Conservation (phyloP, 257 asterid genomes). For the Echites panduratus region DNA sequence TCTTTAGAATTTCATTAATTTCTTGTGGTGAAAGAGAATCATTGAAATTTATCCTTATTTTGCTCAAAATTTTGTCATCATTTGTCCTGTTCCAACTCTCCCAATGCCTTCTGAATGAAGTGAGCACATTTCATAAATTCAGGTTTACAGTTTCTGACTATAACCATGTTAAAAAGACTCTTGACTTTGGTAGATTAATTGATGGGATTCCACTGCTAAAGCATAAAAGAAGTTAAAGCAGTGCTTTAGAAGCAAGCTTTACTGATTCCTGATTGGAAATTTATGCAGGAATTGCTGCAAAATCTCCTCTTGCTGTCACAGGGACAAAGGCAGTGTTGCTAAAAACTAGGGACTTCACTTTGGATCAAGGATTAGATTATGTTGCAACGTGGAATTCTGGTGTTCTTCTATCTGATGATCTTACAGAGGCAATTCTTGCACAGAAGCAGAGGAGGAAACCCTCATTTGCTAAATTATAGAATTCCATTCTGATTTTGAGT, state of each 20-base stretch:
- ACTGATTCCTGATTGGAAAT: not conserved
- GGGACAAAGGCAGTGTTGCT: constrained; percentile 82
- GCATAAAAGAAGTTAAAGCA: not conserved
- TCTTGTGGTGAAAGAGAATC: too few relatives aligned
- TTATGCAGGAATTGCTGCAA: constrained; percentile 52
- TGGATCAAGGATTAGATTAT: constrained; percentile 84
- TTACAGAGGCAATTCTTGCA: constrained; percentile 60
- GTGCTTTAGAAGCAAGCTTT: not conserved
- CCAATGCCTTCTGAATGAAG: too few relatives aligned
- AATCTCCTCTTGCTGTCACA: constrained; percentile 64
- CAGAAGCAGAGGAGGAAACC: constrained; percentile 59
- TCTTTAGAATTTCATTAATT: not conserved
- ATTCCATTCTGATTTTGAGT: not conserved
- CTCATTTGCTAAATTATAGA: constrained; percentile 50
- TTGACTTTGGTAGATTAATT: not conserved
- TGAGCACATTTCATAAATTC: not conserved
- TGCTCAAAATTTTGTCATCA: not conserved
- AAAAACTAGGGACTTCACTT: constrained; percentile 49
- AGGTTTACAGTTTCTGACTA: not conserved
- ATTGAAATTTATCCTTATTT: not conserved
- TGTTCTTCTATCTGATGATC: constrained; percentile 49
- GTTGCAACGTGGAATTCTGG: constrained; percentile 87
- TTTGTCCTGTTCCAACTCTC: not conserved
- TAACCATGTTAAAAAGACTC: not conserved
- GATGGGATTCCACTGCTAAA: not conserved